phyloP scores from a whole-genome alignment of 441 rosid species.

The Pelargonium myrrhifolium region DNA sequence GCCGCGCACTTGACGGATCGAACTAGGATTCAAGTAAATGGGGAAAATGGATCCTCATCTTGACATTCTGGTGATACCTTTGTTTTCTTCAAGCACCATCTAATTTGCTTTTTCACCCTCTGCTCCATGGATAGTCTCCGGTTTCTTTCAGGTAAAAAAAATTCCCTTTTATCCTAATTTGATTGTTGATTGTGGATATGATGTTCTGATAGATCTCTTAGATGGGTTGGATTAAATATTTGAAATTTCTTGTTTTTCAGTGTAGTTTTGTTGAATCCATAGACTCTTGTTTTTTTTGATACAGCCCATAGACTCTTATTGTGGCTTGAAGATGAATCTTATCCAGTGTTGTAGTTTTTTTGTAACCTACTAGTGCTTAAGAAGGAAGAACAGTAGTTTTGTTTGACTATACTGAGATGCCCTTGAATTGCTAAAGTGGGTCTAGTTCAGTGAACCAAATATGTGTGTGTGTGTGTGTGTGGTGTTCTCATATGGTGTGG shows the following conservation, averaged over 20 bases:
- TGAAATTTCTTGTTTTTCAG: neutral
- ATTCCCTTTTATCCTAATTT: too few species aligned
- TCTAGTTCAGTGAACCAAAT: neutral
- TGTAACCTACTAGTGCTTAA: neutral
- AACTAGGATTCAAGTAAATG: too few species aligned
- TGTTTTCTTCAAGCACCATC: too few species aligned
- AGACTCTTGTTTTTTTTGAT: too few species aligned
- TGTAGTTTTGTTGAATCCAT: neutral
- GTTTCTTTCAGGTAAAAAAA: too few species aligned
- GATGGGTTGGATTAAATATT: neutral
- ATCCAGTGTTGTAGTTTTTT: neutral
- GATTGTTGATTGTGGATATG: neutral
- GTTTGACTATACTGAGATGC: neutral
- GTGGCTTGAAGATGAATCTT: too few species aligned
- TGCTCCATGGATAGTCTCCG: too few species aligned
- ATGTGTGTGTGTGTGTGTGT: neutral
- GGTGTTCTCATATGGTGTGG: constrained; percentile 1
- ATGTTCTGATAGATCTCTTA: neutral
- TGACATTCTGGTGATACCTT: too few species aligned
- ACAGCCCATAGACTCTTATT: too few species aligned
- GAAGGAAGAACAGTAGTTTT: neutral
- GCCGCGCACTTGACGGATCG: too few species aligned
- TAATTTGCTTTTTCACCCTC: too few species aligned
- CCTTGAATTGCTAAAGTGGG: neutral
- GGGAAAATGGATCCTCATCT: too few species aligned